Evolutionary conservation across 768 basidiomycete species (phyloP).

Genomic region (Peribolospora baueri): DNA sequence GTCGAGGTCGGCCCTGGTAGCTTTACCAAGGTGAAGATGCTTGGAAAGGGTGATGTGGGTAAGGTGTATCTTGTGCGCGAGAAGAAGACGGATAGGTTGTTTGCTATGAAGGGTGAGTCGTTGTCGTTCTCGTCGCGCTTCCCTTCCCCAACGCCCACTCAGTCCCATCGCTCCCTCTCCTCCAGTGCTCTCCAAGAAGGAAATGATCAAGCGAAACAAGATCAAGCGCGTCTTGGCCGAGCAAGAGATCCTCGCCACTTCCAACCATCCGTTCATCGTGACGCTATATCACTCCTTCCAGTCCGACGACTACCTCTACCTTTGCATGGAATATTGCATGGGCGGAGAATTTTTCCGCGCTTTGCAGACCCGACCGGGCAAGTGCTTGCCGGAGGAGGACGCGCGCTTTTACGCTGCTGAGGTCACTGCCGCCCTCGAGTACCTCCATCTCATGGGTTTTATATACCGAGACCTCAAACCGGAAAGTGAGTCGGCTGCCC

Average conservation of each 20-base stretch:
- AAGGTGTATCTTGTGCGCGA: constrained; percentile 94
- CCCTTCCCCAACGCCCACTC: no score
- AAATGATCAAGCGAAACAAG: constrained; percentile 99
- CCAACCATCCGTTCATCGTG: constrained; percentile 98
- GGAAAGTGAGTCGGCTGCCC: constrained; percentile 49
- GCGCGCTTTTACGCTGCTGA: constrained; percentile 96
- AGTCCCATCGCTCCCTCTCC: background rate
- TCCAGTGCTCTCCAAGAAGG: constrained; percentile 75
- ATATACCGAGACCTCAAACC: constrained; percentile 98
- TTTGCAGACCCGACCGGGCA: constrained; percentile 82
- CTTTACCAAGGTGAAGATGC: constrained; percentile 87
- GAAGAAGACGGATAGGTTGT: constrained; percentile 88
- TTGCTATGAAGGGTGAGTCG: constrained; percentile 88
- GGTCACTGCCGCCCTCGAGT: constrained; percentile 90
- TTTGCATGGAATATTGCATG: constrained; percentile 99
- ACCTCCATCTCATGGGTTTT: constrained; percentile 95
- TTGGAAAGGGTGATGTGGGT: constrained; percentile 97
- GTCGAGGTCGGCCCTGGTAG: constrained; percentile 84
- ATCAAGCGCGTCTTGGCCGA: constrained; percentile 96
- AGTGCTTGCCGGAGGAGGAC: constrained; percentile 83
- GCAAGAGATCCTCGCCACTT: constrained; percentile 79
- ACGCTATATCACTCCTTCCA: constrained; percentile 98
- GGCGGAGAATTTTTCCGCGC: constrained; percentile 98
- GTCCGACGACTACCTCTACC: constrained; percentile 89
- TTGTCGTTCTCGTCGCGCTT: background rate